phyloP scores from a whole-genome alignment of 768 basidiomycete genomes.

The Megacollybia marginata region DNA sequence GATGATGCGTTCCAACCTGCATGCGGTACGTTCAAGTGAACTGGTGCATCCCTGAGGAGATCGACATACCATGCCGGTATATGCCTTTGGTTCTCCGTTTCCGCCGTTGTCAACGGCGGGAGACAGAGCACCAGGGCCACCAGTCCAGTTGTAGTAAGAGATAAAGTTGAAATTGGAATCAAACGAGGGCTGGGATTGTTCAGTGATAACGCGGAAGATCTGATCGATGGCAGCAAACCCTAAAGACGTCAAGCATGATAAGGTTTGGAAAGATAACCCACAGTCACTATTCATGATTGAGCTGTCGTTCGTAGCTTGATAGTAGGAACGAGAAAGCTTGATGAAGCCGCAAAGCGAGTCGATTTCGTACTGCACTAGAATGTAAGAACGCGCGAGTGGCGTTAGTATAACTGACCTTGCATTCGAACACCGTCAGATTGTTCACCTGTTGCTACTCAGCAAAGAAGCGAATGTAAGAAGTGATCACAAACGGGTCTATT shows the following conservation, averaged over 20 bases:
- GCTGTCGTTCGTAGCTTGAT: conserved; percentile 58
- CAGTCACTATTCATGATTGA: conserved; percentile 71
- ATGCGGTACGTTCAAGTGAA: conserved; percentile 13
- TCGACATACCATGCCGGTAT: conserved; percentile 49
- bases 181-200: conserved; percentile 69
- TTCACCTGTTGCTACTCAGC: conserved; percentile 15
- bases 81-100: conserved; percentile 70
- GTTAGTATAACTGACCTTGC: conserved; percentile 33
- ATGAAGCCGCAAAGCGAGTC: conserved; percentile 76
- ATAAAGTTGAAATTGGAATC: conserved; percentile 66
- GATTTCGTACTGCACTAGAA: conserved; percentile 48
- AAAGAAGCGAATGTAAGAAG: no score
- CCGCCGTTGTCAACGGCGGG: conserved; percentile 61
- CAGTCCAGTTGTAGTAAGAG: conserved; percentile 81
- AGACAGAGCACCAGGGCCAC: conserved; percentile 53
- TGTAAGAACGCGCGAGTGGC: no score
- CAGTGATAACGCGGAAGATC: conserved; percentile 69
- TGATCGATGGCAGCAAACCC: conserved; percentile 64
- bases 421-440: conserved; percentile 69
- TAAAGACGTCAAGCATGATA: conserved; percentile 16
- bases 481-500: conserved; percentile 34
- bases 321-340: conserved; percentile 70
- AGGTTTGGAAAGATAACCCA: conserved; percentile 19
- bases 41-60: conserved; percentile 21
- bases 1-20: conserved; percentile 67